phyloP scores from a whole-genome alignment of 2,329 filamentous ascomycete genomes.

The Trichophyton equinum region DNA sequence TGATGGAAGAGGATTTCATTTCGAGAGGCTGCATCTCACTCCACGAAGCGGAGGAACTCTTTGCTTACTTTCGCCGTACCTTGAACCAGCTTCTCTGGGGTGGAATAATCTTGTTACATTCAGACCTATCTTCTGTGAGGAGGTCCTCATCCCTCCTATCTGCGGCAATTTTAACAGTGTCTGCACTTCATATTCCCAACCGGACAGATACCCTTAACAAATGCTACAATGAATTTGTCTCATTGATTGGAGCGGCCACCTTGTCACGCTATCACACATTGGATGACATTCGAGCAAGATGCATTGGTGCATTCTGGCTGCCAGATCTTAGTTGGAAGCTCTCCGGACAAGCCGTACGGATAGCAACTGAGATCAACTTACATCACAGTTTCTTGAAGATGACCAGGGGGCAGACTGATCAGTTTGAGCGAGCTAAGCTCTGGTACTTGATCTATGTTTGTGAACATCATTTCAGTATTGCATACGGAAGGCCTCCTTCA shows the following conservation, averaged over 20 bases:
- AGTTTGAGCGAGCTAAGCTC: slow-evolving; percentile 44
- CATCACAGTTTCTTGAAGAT: slow-evolving; percentile 43
- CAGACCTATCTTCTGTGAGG: slow-evolving; percentile 40
- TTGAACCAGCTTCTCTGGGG: slow-evolving; percentile 43
- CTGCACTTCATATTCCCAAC: slow-evolving; percentile 46
- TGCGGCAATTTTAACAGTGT: slow-evolving; percentile 45
- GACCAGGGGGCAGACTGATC: slow-evolving; percentile 35
- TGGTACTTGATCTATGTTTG: slow-evolving; percentile 55
- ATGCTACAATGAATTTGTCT: slow-evolving; percentile 47
- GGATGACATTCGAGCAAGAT: slow-evolving; percentile 48
- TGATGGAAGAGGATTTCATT: slow-evolving; percentile 39
- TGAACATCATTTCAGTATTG: slow-evolving; percentile 52
- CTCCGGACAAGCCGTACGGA: slow-evolving; percentile 46
- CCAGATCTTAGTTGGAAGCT: slow-evolving; percentile 52
- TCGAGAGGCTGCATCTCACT: slow-evolving; percentile 36
- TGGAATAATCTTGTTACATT: slow-evolving; percentile 39
- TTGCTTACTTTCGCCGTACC: slow-evolving; percentile 39
- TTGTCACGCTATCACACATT: slow-evolving; percentile 46
- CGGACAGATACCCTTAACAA: slow-evolving; percentile 41
- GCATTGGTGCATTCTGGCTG: slow-evolving; percentile 51
- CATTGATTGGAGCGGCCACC: slow-evolving; percentile 45
- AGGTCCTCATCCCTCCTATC: slow-evolving; percentile 44
- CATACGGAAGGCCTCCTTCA: slow-evolving; percentile 47
- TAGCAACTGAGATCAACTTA: slow-evolving; percentile 46
- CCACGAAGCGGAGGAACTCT: slow-evolving; percentile 41